phyloP scores from a whole-genome alignment of 228 moss, liverwort and hornwort species.

The Sphagnum fallax region DNA sequence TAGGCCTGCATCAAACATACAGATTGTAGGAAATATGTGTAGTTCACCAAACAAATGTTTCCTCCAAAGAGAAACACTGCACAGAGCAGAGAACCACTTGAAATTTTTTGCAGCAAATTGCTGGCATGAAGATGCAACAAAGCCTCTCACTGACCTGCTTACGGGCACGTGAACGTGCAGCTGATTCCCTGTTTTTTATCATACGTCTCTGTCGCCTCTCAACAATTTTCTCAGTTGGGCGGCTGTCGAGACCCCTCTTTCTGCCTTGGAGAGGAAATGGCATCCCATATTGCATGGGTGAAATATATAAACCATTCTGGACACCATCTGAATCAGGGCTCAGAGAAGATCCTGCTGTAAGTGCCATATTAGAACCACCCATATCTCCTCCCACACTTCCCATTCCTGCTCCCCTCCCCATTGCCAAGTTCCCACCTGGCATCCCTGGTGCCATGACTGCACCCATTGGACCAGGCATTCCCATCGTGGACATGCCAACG shows the following conservation, averaged over 20 bases:
- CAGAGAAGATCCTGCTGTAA: slow-evolving; percentile 50
- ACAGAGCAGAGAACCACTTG: neutral
- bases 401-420: slow-evolving; percentile 54
- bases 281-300: slow-evolving; percentile 67
- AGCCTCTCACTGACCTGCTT: slow-evolving; percentile 52
- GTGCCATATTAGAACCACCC: slow-evolving; percentile 61
- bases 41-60: neutral
- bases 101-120: neutral
- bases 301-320: slow-evolving; percentile 67
- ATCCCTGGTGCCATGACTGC: slow-evolving; percentile 28
- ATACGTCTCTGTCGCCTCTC: slow-evolving; percentile 92
- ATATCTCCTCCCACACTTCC: slow-evolving; percentile 38
- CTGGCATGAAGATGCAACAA: neutral
- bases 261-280: slow-evolving; percentile 68
- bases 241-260: slow-evolving; percentile 61
- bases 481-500: slow-evolving; percentile 10
- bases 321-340: slow-evolving; percentile 57
- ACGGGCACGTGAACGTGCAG: slow-evolving; percentile 87
- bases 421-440: slow-evolving; percentile 27
- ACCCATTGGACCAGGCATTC: slow-evolving; percentile 33
- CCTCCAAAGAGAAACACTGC: neutral
- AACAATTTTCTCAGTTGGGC: slow-evolving; percentile 71
- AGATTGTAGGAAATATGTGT: neutral
- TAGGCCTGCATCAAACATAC: slow-evolving; percentile 31
- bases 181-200: slow-evolving; percentile 96